A percentile compares a stretch with the other conserved stretches of the same genome.
phyloP scores from a whole-genome alignment of 495 filamentous ascomycete species.

The Tuber microsphaerosporum region DNA sequence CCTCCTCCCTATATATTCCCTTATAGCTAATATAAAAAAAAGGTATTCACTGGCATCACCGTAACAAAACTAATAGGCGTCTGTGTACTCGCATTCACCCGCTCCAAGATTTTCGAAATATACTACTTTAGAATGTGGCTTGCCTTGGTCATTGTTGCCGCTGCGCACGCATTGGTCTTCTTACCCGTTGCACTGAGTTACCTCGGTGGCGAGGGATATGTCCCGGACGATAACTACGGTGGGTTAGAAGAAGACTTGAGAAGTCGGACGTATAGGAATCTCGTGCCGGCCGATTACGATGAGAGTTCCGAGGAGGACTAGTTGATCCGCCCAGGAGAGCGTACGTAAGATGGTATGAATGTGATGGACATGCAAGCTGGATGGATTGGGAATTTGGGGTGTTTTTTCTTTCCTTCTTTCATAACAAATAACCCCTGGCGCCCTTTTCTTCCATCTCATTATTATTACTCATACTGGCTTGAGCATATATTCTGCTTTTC shows the following conservation, averaged over 20 bases:
- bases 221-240: slow-evolving; percentile 65
- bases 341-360: background rate
- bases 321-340: background rate
- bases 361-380: background rate
- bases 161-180: slow-evolving; percentile 80
- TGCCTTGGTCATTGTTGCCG: slow-evolving; percentile 81
- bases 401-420: background rate
- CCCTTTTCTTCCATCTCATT: background rate
- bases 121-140: slow-evolving; percentile 98
- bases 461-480: background rate
- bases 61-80: slow-evolving; percentile 92
- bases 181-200: slow-evolving; percentile 84
- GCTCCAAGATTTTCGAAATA: slow-evolving; percentile 98
- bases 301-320: slow-evolving; percentile 33
- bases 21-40: slow-evolving; percentile 10
- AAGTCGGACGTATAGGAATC: slow-evolving; percentile 21
- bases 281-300: slow-evolving; percentile 22
- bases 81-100: slow-evolving; percentile 82
- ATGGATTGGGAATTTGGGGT: background rate
- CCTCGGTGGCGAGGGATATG: slow-evolving; percentile 78
- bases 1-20: background rate
- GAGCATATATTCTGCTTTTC: background rate
- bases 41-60: slow-evolving; percentile 86
- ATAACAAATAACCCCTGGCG: background rate
- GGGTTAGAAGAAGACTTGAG: slow-evolving; percentile 76